These are phyloP conservation scores for Phytophthora citrophthora DNA, from an alignment of 352 stramenopile species.

Conservation along the genomic window DNA sequence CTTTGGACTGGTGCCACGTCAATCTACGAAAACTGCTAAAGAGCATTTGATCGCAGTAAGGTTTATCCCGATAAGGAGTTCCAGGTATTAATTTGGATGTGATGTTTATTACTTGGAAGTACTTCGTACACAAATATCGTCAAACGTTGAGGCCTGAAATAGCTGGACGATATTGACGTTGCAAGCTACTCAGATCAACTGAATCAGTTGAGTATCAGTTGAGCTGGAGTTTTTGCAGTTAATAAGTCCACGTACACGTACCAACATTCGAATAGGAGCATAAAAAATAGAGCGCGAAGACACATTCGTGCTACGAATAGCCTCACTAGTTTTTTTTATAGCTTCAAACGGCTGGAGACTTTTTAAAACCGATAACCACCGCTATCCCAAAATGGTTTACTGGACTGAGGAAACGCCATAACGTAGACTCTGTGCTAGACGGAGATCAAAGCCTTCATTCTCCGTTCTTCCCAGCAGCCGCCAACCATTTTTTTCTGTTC, in stretches of 20 bases:
- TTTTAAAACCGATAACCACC: constrained; percentile 18
- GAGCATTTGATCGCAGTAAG: no score
- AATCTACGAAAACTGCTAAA: no score
- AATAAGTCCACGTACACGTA: constrained; percentile 2
- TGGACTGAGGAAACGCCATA: neutral
- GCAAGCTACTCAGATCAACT: constrained; percentile 5
- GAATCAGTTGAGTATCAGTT: constrained; percentile 8
- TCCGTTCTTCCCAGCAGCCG: constrained; percentile 22
- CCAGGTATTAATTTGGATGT: no score
- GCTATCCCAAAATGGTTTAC: constrained; percentile 11
- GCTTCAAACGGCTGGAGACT: constrained; percentile 4
- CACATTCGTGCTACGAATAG: constrained; percentile 5
- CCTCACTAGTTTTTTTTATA: constrained; percentile 10
- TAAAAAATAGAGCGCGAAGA: no score
- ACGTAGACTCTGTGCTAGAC: neutral
- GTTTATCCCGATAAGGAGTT: no score
- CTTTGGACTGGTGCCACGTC: no score
- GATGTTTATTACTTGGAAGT: no score
- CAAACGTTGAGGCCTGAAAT: no score
- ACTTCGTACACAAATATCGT: no score
- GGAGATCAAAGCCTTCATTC: constrained; percentile 27
- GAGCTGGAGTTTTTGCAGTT: constrained; percentile 11
- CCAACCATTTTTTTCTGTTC: constrained; percentile 8
- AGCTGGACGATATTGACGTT: no score
- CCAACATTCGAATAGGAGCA: neutral